phyloP scores from a whole-genome alignment of 108 stramenopile genomes.

The Cyclostephanos tholiformis region DNA sequence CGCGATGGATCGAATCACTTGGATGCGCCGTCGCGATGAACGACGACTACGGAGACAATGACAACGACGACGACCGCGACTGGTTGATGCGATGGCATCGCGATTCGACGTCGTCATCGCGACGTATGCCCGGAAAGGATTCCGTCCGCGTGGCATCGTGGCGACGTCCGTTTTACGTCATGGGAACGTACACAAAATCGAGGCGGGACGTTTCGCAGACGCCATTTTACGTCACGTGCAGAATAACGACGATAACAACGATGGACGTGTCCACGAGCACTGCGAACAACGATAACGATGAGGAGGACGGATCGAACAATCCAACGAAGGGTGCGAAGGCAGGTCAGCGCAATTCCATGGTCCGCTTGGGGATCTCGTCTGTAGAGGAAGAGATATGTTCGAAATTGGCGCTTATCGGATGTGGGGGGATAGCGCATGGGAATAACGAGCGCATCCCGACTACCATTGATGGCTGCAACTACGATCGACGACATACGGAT shows the following conservation, averaged over 20 bases:
- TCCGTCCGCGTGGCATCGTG: slow-evolving; percentile 57
- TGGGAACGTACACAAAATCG: slow-evolving; percentile 75
- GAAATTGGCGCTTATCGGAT: slow-evolving; percentile 33
- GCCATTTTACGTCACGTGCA: slow-evolving; percentile 67
- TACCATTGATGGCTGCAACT: neutral
- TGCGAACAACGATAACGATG: neutral
- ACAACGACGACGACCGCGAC: neutral
- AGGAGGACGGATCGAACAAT: neutral
- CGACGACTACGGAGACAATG: neutral
- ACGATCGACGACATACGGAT: neutral
- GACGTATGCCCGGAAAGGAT: neutral
- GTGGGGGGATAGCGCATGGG: slow-evolving; percentile 64
- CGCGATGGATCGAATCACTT: slow-evolving; percentile 14
- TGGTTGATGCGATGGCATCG: too few species aligned
- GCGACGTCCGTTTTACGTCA: slow-evolving; percentile 67
- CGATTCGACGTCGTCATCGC: too few species aligned
- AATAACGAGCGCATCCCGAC: slow-evolving; percentile 49
- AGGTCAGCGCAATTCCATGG: slow-evolving; percentile 25
- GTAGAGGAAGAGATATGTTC: slow-evolving; percentile 82
- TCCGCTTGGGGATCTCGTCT: slow-evolving; percentile 67
- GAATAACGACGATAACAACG: neutral
- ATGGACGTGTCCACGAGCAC: neutral
- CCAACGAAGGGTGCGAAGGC: slow-evolving; percentile 6
- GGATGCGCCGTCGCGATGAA: neutral
- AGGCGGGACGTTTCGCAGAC: slow-evolving; percentile 77